Evolutionary conservation across 208 protist genomes (phyloP).

Genomic region (Wallacemonas sp.): DNA sequence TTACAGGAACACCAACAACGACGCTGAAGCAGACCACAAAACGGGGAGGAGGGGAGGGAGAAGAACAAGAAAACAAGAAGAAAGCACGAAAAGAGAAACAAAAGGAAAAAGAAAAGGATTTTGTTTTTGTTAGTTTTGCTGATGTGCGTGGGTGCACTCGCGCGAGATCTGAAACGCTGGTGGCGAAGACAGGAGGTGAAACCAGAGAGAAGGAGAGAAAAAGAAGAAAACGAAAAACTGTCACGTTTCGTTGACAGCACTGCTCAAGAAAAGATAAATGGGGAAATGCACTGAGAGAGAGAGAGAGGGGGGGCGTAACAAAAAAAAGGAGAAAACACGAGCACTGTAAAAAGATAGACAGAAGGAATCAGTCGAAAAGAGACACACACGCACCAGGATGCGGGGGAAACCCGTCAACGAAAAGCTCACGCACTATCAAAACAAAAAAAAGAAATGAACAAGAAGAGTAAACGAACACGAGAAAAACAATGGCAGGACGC

Average conservation of each 20-base stretch:
- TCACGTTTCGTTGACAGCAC: not conserved
- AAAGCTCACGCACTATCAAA: not conserved
- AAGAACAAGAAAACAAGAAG: slow-evolving; percentile 7
- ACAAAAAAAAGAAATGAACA: not conserved
- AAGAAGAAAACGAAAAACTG: not conserved
- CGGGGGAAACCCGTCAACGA: too few relatives aligned
- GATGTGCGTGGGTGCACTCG: too few relatives aligned
- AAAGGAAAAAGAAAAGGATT: not conserved
- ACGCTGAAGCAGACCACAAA: not conserved
- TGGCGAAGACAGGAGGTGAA: not conserved
- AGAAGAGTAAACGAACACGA: not conserved
- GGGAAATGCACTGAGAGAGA: not conserved
- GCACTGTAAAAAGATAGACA: too few relatives aligned
- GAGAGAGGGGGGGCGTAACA: too few relatives aligned
- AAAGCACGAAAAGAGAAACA: slow-evolving; percentile 10
- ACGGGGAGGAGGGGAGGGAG: not conserved
- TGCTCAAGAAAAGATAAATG: too few relatives aligned
- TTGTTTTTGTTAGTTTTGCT: not conserved
- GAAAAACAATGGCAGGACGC: too few relatives aligned
- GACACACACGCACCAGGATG: too few relatives aligned
- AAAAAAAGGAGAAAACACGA: too few relatives aligned
- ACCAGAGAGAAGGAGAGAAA: not conserved
- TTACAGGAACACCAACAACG: not conserved
- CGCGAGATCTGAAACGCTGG: not conserved
- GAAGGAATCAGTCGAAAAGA: too few relatives aligned